Conservation (phyloP, 169 alveolate genomes). For the Cryptosporidium sp. region DNA sequence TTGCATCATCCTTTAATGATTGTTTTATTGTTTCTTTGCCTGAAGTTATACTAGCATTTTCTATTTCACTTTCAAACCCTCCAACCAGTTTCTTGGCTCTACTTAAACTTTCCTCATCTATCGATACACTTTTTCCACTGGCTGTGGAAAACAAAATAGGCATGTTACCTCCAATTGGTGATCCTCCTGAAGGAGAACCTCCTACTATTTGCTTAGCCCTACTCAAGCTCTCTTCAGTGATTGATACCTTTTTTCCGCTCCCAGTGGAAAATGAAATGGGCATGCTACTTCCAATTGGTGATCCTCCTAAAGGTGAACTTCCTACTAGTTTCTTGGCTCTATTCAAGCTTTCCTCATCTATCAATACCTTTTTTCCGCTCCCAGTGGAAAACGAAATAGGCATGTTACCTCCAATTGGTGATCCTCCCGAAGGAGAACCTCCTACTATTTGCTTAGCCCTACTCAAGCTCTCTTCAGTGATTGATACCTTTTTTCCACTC, state of each 20-base stretch:
- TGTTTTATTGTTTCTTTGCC: background rate
- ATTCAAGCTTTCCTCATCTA: slow-evolving; percentile 11
- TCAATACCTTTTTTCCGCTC: background rate
- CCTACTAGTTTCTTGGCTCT: slow-evolving; percentile 1
- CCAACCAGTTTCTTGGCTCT: background rate
- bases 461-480: background rate
- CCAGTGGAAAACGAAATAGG: slow-evolving; percentile 27
- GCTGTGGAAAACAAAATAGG: slow-evolving; percentile 24
- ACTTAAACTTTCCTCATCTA: slow-evolving; percentile 9
- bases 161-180: background rate
- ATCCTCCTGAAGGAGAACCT: background rate
- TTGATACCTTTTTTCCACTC: background rate
- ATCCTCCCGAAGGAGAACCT: background rate
- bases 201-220: background rate
- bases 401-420: background rate
- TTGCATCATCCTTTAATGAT: background rate
- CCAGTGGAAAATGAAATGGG: too few species aligned
- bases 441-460: background rate
- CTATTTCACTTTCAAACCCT: background rate
- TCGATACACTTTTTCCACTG: background rate
- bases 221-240: too few species aligned
- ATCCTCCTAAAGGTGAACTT: too few species aligned
- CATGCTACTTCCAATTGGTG: too few species aligned
- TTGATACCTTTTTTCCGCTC: too few species aligned
- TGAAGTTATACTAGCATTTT: background rate